Evolutionary conservation across 768 basidiomycete species (phyloP).

Genomic region (Scleroderma citrinum): DNA sequence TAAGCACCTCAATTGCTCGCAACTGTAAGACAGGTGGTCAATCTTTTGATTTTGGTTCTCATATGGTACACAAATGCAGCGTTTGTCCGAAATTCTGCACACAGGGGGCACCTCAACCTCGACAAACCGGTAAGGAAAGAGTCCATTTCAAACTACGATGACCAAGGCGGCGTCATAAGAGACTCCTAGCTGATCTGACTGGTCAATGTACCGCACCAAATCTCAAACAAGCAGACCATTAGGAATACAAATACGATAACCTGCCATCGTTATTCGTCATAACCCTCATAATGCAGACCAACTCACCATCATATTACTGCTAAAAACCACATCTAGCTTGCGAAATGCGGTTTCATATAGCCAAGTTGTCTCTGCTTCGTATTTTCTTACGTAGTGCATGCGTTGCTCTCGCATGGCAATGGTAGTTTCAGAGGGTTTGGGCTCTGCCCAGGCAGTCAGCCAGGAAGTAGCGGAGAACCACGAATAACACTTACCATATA

Average conservation of each 20-base stretch:
- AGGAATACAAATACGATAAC: background rate
- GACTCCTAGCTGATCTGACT: background rate
- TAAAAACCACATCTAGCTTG: background rate
- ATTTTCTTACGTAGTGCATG: constrained; percentile 18
- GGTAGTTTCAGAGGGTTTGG: constrained; percentile 20
- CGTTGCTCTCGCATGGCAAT: constrained; percentile 18
- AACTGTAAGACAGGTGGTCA: too few species aligned
- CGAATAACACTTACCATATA: constrained; percentile 16
- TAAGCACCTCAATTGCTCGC: too few species aligned
- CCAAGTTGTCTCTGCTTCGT: background rate
- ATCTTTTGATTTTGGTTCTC: too few species aligned
- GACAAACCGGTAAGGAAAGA: too few species aligned
- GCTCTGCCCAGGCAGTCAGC: constrained; percentile 13
- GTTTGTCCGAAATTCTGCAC: too few species aligned
- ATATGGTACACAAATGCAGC: too few species aligned
- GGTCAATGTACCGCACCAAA: background rate
- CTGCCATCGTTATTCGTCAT: background rate
- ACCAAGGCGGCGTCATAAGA: background rate
- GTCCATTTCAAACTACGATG: background rate
- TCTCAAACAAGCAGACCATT: background rate
- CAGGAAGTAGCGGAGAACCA: background rate
- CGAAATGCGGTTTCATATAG: background rate
- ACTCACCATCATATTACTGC: background rate
- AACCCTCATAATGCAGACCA: background rate
- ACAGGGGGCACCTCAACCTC: too few species aligned